Base-by-base conservation (phyloP, 345 rosid genomes). In the Eucalyptus curtisii region DNA sequence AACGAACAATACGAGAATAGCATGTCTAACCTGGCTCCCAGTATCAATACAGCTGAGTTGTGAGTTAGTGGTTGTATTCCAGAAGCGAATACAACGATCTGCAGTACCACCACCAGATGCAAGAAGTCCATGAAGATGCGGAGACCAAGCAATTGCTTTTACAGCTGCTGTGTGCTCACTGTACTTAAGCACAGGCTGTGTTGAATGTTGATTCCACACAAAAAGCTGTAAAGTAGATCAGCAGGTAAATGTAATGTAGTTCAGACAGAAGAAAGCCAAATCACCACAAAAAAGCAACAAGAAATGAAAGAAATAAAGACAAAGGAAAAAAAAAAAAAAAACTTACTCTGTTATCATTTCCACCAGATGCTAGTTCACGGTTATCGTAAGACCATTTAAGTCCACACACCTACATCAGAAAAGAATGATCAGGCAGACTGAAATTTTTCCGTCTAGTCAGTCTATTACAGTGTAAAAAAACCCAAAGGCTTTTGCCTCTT, bases 21-120 rank as follows among this genome's bases (percentile, higher is more conserved):
- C 24, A 89, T 68, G 87, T 76, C 81, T 10, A 76, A 97, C 99
- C 99, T 96, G 99, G 91, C 99, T 97, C 86, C 96, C 98, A 33
- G 99, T 98, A 91, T 98, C 99, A 93, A 96, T 89, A 93, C 97
- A 97, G 90, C 93, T 97, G 89, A 98, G 92, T 84, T 94, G 99
- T 49, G 98, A 94, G 90, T 97, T 97, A 33, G 99, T 95, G 82
- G 97, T 91, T 45, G 99, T 98, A 94, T 98, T 98, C 99, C 99
- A 98, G 92, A 98, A 98, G 31, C 99, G 97, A 89, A 97, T 96
- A 90, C 99, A 98, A 53, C 98, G 94, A 88, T 97, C 99, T 87
- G 99, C 99, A 57, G 99, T 97, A 87, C 99, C 99, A 45, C 99
- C 99, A 44, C 99, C 99, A 11, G 99, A 98, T 80, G 99, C 99